Base-by-base conservation (phyloP, 176 grass and related monocot genomes). In the Olyra latifolia region DNA sequence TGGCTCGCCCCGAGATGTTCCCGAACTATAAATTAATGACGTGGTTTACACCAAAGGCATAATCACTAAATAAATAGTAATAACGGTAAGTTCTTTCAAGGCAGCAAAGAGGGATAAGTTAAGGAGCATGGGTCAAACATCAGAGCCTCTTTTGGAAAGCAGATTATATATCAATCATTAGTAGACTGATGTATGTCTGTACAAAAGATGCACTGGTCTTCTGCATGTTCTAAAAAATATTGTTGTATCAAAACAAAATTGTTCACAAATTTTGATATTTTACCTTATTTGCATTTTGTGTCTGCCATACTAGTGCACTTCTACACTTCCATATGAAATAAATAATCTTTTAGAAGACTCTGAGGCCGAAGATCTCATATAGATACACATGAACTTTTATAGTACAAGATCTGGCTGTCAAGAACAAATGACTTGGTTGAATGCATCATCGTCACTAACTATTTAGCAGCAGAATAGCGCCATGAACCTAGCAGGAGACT, bases 1-100 rank as follows among this genome's bases (percentile, higher is more conserved):
- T 81, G 92, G 86, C 72, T 94, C 86, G 38, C 92, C 92, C 14
- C 83, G 59, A 74, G 89, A 86, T 68, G 92, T 94, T 71, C 92
- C 89, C 1, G 92, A 91, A 40, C 92, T 94, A 60, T 46, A 68
- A 82, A 62, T 38, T 60, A 24, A 78, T 29, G 1, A 54, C 65
- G 44, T 20, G 5, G 27, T 63, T 66, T 82, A 57, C 45, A 73
- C 38, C 20, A 5, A 25, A 74, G 48, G 8, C 19, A 42, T 17
- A 16, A 29, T 54, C 23, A 55, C 8, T 70, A 57, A 16, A 35
- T 32, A 71, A 62, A 78, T 38, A 71, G 28, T 27, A 81, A 32
- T 10, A 55, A 53, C 32, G 46, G 17, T 4, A 65, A 50, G 29
- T 49, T 38, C 13, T 24, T 39, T 74, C 45, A 60, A 55, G 10